Evolutionary conservation across 1,139 yeast genomes (phyloP), one percentile per base, ranked within the genome.

Genomic region (Yamadazyma jaroonii): DNA sequence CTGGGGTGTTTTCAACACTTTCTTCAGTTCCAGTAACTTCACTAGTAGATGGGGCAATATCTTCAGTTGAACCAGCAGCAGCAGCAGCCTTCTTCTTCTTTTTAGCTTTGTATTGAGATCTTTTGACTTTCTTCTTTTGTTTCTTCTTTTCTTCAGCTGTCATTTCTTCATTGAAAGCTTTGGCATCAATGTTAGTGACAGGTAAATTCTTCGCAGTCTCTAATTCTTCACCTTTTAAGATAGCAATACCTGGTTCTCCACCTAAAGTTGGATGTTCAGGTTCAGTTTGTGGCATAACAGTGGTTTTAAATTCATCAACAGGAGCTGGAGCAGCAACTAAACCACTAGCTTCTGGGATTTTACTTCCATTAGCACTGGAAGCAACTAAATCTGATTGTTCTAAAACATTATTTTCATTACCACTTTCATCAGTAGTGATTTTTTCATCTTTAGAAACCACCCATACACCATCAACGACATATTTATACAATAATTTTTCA

Each of bases 401-500:
- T 44, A 84, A 58, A 29, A 67, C 72, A 53, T 85, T 85, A 66
- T 84, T 84, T 34, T 70, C 72, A 50, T 72, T 80, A 9, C 88
- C 90, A 24, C 61, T 52, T 7, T 62, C 77, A 45, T 74, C 81
- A 15, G 64, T 63, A 42, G 65, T 63, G 29, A 67, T 57, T 42
- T 66, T 66, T 50, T 74, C 80, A 11, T 61, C 53, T 3, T 63
- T 55, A 39, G 77, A 74, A 14, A 76, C 69, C 25, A 56, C 52
- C 94, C 94, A 85, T 29, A 75, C 74, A 27, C 84, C 90, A 54
- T 85, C 90, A 35, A 84, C 86, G 39, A 85, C 76, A 54, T 79
- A 85, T 63, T 85, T 84, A 67, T 81, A 84, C 37, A 69, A 60
- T 17, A 80, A 50, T 47, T 64, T 72, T 23, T 67, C 76, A 15